Evolutionary conservation across 331 rosid genomes (phyloP), one percentile per base, ranked within the genome.

Genomic region (Pyracantha coccinea): DNA sequence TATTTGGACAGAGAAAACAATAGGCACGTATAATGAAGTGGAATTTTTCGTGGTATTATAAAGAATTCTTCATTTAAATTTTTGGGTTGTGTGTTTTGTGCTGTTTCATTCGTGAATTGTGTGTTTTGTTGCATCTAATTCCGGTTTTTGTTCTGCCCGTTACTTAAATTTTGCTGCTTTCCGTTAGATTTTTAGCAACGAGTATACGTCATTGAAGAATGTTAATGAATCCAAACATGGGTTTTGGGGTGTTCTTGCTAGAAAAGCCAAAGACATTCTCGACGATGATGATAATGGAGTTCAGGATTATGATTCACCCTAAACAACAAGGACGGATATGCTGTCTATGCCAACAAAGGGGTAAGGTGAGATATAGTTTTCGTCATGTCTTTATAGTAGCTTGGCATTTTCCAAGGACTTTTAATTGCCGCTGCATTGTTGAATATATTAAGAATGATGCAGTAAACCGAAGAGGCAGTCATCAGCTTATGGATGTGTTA

Each of bases 181-280:
- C 70, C 84, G 72, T 75, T 91, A 94, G 89, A 83, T 72, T 61
- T 91, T 11, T 86, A 85, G 81, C 55, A 82, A 3, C 77, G 95
- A 93, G 78, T 91, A 89, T 83, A 84, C 91, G 12, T 91, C 97
- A 27, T 88, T 91, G 93, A 86, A 84, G 72, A 87, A 53, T 72
- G 64, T 87, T 84, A 83, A 84, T 77, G 96, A 93, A 82, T 77
- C 97, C 79, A 93, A 93, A 64, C 86, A 85, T 75, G 95, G 98
- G 55, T 89, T 93, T 80, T 93, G 98, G 98, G 92, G 96, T 78
- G 86, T 35, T 71, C 81, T 93, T 62, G 96, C 97, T 66, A 87
- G 97, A 83, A 93, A 93, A 78, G 97, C 98, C 63, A 93, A 93
- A 79, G 33, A 31, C 33, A 31, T 31, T 31, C 33, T 41, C 15